These are phyloP conservation scores for Saccharomycopsis lassenensis DNA, from an alignment of 805 yeast species.

Conservation along the genomic window DNA sequence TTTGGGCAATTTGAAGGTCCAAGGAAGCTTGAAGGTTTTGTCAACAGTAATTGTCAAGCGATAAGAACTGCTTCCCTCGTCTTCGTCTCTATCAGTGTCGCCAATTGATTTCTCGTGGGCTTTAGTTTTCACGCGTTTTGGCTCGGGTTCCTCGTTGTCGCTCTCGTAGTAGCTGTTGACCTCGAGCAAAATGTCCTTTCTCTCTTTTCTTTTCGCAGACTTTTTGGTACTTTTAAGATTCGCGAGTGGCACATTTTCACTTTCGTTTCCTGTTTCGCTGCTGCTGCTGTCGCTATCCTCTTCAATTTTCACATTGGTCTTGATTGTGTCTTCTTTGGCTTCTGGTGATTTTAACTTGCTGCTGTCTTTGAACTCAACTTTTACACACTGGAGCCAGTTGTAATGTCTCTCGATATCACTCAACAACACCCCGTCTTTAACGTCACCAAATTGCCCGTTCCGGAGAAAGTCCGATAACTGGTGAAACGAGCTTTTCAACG, in stretches of 20 bases:
- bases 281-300: neutral
- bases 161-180: slow-evolving; percentile 2
- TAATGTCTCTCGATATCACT: slow-evolving; percentile 13
- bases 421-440: slow-evolving; percentile 6
- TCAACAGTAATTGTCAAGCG: too few species aligned
- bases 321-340: neutral
- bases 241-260: neutral
- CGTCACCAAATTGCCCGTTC: slow-evolving; percentile 5
- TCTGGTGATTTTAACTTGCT: neutral
- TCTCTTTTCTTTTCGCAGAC: neutral
- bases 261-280: neutral
- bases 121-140: too few species aligned
- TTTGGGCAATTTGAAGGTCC: too few species aligned
- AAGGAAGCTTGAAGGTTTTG: too few species aligned
- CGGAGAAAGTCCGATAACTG: slow-evolving; percentile 10
- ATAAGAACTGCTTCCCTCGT: too few species aligned
- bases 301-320: neutral
- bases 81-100: too few species aligned
- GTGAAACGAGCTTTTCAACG: slow-evolving; percentile 11
- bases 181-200: slow-evolving; percentile 1
- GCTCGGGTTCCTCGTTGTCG: slow-evolving; percentile 1
- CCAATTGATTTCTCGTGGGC: too few species aligned
- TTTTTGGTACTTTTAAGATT: neutral
- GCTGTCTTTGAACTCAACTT: neutral
- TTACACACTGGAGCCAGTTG: slow-evolving; percentile 12